A percentile compares a stretch with the other conserved stretches of the same genome.
phyloP scores from a whole-genome alignment of 257 asterid genomes.

The Solanum sitiens region DNA sequence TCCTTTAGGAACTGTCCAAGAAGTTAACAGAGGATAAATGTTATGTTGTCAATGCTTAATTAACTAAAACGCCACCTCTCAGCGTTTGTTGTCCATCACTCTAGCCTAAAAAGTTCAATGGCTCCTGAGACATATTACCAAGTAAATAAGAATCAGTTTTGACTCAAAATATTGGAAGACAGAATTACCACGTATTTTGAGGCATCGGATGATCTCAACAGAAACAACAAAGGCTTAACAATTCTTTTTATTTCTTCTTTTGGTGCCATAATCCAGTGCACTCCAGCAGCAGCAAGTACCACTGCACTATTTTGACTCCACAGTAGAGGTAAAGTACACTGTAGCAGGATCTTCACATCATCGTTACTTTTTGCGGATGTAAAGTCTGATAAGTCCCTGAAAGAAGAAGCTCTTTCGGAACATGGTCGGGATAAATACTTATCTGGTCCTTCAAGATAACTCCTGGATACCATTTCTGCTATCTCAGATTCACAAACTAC shows the following conservation, averaged over 20 bases:
- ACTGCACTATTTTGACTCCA: conserved; percentile 94
- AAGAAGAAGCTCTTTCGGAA: conserved; percentile 31
- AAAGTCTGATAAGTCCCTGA: conserved; percentile 31
- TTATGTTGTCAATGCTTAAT: neutral
- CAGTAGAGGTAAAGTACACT: conserved; percentile 78
- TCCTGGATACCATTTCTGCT: conserved; percentile 54
- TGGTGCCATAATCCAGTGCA: conserved; percentile 98
- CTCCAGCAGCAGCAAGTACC: conserved; percentile 97
- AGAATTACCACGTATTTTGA: conserved; percentile 85
- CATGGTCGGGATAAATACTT: conserved; percentile 59
- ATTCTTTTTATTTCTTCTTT: conserved; percentile 59
- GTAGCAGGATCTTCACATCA: conserved; percentile 71
- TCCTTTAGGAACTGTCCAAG: neutral
- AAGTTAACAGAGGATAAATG: neutral
- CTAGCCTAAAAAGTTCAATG: neutral
- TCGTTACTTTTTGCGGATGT: conserved; percentile 76
- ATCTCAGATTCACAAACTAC: conserved; percentile 40
- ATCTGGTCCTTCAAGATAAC: conserved; percentile 96
- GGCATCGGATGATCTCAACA: conserved; percentile 76
- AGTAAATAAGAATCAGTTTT: neutral
- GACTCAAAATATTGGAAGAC: neutral
- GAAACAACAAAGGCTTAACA: conserved; percentile 85
- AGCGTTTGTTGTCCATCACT: neutral
- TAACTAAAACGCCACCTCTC: neutral
- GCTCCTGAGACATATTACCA: neutral